A percentile compares a stretch with the other conserved stretches of the same genome.
phyloP scores from a whole-genome alignment of 768 basidiomycete genomes.

The Tulasnella sp. region DNA sequence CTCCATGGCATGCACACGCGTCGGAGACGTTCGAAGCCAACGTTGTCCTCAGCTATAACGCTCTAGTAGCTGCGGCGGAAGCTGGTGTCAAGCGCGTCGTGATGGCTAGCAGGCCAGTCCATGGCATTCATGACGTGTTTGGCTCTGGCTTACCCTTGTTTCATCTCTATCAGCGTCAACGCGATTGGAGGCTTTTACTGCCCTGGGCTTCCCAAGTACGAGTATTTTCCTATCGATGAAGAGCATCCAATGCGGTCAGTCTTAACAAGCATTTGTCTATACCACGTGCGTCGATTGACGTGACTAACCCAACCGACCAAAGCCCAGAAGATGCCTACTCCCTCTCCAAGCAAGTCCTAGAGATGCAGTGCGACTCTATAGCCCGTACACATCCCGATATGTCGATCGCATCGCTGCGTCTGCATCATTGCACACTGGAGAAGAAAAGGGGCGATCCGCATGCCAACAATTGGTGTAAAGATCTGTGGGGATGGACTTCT shows the following conservation, averaged over 20 bases:
- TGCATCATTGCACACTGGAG: slow-evolving; percentile 12
- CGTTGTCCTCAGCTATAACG: slow-evolving; percentile 16
- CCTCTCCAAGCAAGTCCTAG: slow-evolving; percentile 15
- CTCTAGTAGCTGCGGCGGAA: slow-evolving; percentile 15
- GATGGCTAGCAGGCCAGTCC: slow-evolving; percentile 18
- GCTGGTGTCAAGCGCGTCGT: slow-evolving; percentile 15
- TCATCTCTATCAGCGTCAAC: slow-evolving; percentile 13
- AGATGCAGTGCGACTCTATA: slow-evolving; percentile 16
- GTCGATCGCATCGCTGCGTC: slow-evolving; percentile 17
- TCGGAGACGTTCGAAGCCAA: slow-evolving; percentile 15
- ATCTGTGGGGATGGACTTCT: slow-evolving; percentile 17
- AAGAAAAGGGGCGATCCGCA: neutral
- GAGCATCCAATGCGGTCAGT: slow-evolving; percentile 15
- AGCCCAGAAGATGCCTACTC: slow-evolving; percentile 19
- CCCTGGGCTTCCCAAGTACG: slow-evolving; percentile 2
- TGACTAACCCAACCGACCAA: neutral
- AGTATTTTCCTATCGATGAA: slow-evolving; percentile 19
- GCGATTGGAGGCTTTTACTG: slow-evolving; percentile 17
- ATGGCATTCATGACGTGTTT: neutral
- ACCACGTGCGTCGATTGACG: neutral
- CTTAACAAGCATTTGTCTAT: neutral
- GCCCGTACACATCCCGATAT: slow-evolving; percentile 15
- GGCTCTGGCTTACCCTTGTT: neutral
- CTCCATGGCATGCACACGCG: slow-evolving; percentile 10
- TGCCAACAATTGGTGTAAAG: slow-evolving; percentile 7